Evolutionary conservation across 1,284 basidiomycete genomes (phyloP).

Genomic region (Malassezia sp.): DNA sequence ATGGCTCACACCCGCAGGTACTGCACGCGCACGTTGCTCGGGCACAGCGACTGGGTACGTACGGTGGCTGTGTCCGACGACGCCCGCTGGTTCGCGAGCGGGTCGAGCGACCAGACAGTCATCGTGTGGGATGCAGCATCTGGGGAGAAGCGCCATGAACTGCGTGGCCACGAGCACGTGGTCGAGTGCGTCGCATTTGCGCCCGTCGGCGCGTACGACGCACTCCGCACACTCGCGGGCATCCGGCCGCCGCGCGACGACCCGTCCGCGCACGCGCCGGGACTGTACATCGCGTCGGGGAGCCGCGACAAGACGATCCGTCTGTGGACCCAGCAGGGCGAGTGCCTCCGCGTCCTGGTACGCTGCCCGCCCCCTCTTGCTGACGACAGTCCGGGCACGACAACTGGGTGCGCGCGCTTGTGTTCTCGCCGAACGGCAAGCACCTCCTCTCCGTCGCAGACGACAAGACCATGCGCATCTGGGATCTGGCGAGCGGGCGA

Average conservation of each 20-base stretch:
- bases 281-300: conserved; percentile 64
- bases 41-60: conserved; percentile 63
- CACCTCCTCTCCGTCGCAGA: conserved; percentile 74
- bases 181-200: conserved; percentile 74
- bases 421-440: conserved; percentile 54
- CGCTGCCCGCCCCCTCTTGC: background rate
- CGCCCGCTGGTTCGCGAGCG: conserved; percentile 62
- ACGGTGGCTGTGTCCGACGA: conserved; percentile 62
- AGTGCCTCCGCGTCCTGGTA: conserved; percentile 56
- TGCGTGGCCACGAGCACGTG: conserved; percentile 77
- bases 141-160: conserved; percentile 67
- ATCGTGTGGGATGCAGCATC: conserved; percentile 66
- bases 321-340: conserved; percentile 72
- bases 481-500: conserved; percentile 71
- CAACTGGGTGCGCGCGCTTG: conserved; percentile 38
- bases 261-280: conserved; percentile 46
- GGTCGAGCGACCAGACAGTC: conserved; percentile 75
- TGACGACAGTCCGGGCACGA: conserved; percentile 26
- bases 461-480: conserved; percentile 77
- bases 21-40: conserved; percentile 42
- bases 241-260: conserved; percentile 48
- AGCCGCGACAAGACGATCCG: conserved; percentile 77
- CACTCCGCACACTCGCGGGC: conserved; percentile 66
- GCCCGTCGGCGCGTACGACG: conserved; percentile 60
- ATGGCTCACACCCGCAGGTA: too few species aligned